Conservation (phyloP, 768 basidiomycete genomes). For the Tricholoma saponaceum region DNA sequence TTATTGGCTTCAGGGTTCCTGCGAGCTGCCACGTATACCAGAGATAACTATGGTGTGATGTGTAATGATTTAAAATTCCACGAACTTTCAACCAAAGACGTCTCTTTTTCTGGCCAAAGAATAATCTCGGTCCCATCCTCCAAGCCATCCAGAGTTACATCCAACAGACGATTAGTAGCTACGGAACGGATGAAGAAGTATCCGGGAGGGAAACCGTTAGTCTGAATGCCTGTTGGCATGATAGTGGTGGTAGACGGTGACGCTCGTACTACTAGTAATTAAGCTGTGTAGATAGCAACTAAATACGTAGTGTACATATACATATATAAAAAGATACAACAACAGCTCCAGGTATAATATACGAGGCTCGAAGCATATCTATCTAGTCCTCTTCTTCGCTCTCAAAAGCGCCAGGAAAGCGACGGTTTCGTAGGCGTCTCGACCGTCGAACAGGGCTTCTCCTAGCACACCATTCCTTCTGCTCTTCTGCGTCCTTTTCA, state of each 20-base stretch:
- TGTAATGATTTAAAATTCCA: slow-evolving; percentile 3
- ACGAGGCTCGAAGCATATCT: neutral
- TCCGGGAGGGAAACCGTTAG: slow-evolving; percentile 47
- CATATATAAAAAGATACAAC: slow-evolving; percentile 1
- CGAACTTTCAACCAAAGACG: slow-evolving; percentile 74
- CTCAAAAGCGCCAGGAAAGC: slow-evolving; percentile 20
- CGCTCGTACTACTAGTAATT: too few species aligned
- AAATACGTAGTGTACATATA: neutral
- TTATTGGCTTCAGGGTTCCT: slow-evolving; percentile 69
- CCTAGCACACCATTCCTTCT: slow-evolving; percentile 9
- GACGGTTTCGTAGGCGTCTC: slow-evolving; percentile 13
- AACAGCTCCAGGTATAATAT: neutral
- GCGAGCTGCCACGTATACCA: slow-evolving; percentile 40
- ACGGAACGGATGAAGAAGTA: slow-evolving; percentile 62
- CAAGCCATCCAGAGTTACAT: slow-evolving; percentile 47
- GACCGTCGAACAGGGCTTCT: slow-evolving; percentile 18
- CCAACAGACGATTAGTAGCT: slow-evolving; percentile 50
- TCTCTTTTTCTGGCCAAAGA: slow-evolving; percentile 72
- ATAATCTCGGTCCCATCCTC: slow-evolving; percentile 62
- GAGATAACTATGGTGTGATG: neutral
- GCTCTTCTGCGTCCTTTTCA: slow-evolving; percentile 41
- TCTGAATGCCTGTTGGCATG: slow-evolving; percentile 27
- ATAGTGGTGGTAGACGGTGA: neutral
- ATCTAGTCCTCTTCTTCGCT: slow-evolving; percentile 11
- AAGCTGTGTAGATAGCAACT: neutral